Percentiles rank a stretch among this genome's conserved stretches.
phyloP scores from a whole-genome alignment of 495 filamentous ascomycete genomes.

The Aspergillus conjunctus region DNA sequence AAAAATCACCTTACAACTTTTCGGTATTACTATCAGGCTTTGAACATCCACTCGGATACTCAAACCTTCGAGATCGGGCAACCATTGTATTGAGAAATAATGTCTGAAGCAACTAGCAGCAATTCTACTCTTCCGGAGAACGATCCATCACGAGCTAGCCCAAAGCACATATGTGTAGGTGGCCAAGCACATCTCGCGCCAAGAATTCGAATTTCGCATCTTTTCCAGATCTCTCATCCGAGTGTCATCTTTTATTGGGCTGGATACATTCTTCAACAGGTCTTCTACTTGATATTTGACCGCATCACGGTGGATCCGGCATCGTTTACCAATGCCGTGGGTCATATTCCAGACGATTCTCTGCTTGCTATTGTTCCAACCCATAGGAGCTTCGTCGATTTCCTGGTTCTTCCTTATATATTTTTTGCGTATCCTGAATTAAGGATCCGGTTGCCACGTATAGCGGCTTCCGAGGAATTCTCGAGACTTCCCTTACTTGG shows the following conservation, averaged over 20 bases:
- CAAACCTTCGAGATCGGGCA: neutral
- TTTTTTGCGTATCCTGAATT: neutral
- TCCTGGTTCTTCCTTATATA: neutral
- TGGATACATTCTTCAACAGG: neutral
- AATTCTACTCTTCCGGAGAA: neutral
- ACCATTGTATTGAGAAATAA: neutral
- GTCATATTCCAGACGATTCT: neutral
- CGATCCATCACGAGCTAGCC: neutral
- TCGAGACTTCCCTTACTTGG: neutral
- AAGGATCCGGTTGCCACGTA: neutral
- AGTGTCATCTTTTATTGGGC: neutral
- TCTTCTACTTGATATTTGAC: neutral
- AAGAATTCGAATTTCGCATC: neutral
- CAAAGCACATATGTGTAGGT: neutral
- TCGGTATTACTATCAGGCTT: neutral
- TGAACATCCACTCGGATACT: neutral
- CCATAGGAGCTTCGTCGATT: conserved; percentile 1
- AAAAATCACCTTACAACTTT: neutral
- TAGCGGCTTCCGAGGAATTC: neutral
- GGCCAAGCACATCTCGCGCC: neutral
- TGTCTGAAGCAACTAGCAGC: neutral
- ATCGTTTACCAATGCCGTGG: neutral
- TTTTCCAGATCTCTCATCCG: neutral
- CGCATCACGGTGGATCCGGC: neutral
- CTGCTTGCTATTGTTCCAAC: conserved; percentile 1